Conservation (phyloP, 2,329 filamentous ascomycete species). For the Helminthosporium solani region DNA sequence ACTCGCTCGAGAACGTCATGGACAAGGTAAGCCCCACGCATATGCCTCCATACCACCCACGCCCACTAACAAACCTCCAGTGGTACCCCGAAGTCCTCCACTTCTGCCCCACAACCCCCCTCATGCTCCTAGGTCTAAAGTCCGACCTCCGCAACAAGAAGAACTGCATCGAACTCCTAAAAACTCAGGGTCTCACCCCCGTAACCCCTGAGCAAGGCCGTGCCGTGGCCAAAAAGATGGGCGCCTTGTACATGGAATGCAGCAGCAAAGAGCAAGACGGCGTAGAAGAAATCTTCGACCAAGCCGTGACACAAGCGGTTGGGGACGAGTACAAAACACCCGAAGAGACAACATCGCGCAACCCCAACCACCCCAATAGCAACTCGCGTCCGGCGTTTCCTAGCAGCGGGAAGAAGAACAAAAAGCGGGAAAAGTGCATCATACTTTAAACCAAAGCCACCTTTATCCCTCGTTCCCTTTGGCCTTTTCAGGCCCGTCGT, state of each 20-base stretch:
- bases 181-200: conserved; percentile 93
- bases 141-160: conserved; percentile 94
- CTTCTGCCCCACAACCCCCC: conserved; percentile 95
- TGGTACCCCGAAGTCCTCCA: conserved; percentile 99
- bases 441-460: conserved; percentile 33
- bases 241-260: conserved; percentile 94
- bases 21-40: conserved; percentile 73
- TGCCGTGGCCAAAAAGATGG: conserved; percentile 88
- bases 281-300: conserved; percentile 94
- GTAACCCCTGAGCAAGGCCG: conserved; percentile 89
- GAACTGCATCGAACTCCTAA: conserved; percentile 97
- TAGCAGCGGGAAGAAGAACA: conserved; percentile 37
- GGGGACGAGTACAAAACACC: conserved; percentile 59
- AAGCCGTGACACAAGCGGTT: conserved; percentile 86
- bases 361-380: too few species aligned
- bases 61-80: too few species aligned
- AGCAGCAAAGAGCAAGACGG: conserved; percentile 96
- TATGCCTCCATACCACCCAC: conserved; percentile 26
- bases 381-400: conserved; percentile 26
- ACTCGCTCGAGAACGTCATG: conserved; percentile 96
- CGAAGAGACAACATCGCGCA: conserved; percentile 16
- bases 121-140: conserved; percentile 94
- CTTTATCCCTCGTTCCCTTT: conserved; percentile 16
- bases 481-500: too few species aligned
- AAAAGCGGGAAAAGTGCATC: conserved; percentile 43